phyloP scores from a whole-genome alignment of 257 asterid species.

The Salvia rosmarinus region DNA sequence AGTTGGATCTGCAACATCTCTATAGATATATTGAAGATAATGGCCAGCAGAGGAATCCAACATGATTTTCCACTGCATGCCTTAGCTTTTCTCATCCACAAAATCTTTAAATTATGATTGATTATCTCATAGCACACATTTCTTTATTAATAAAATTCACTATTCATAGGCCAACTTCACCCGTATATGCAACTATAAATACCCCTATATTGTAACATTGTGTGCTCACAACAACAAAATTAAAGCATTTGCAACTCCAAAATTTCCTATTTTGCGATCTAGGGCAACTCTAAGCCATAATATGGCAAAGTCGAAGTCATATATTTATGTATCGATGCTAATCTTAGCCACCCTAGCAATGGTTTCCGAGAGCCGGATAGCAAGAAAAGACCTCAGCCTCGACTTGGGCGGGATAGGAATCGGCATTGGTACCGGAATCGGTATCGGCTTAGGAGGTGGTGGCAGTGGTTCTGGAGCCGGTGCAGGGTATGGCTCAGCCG shows the following conservation, averaged over 20 bases:
- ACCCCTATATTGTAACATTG: conserved; percentile 28
- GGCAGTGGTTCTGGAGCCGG: conserved; percentile 68
- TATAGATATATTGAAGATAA: conserved; percentile 1
- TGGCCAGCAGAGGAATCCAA: conserved; percentile 29
- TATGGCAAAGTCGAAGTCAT: conserved; percentile 44
- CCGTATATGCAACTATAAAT: conserved; percentile 48
- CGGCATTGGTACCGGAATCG: conserved; percentile 54
- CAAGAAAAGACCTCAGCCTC: conserved; percentile 59
- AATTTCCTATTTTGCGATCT: background rate
- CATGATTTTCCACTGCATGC: conserved; percentile 37
- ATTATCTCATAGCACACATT: background rate
- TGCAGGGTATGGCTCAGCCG: conserved; percentile 44
- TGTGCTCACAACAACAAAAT: conserved; percentile 21
- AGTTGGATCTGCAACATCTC: conserved; percentile 36
- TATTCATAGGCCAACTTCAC: conserved; percentile 22
- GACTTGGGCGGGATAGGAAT: conserved; percentile 54
- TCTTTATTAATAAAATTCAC: background rate
- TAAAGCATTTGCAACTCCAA: background rate
- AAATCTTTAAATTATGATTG: background rate
- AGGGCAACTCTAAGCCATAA: background rate
- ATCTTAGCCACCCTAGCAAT: conserved; percentile 41
- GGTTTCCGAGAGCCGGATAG: conserved; percentile 49
- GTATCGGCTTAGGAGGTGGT: conserved; percentile 57
- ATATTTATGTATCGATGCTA: conserved; percentile 35
- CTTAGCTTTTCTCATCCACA: conserved; percentile 11